These are phyloP conservation scores for Aspergillus cavernicola DNA, from an alignment of 495 filamentous ascomycete species.

Conservation along the genomic window DNA sequence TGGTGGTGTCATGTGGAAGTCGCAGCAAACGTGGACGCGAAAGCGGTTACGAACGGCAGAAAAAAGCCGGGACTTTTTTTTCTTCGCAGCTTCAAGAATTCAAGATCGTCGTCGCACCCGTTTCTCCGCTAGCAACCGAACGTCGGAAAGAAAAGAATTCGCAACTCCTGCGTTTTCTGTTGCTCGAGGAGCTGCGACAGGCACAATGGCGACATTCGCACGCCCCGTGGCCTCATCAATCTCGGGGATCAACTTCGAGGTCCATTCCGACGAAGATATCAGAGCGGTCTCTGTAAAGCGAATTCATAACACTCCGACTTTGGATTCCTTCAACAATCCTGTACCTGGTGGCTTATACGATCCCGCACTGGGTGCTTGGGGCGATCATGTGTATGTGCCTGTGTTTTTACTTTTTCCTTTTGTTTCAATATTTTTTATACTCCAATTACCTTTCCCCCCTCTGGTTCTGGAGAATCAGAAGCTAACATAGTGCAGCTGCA, in stretches of 20 bases:
- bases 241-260: conserved; percentile 82
- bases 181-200: conserved; percentile 41
- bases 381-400: conserved; percentile 66
- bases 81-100: too few relatives aligned
- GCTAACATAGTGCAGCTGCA: conserved; percentile 57
- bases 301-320: conserved; percentile 84
- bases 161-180: conserved; percentile 37
- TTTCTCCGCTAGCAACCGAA: conserved; percentile 18
- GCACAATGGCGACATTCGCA: conserved; percentile 69
- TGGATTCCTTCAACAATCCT: conserved; percentile 82
- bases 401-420: neutral
- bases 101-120: conserved; percentile 20
- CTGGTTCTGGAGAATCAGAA: neutral
- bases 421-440: neutral
- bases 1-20: conserved; percentile 13
- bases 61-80: conserved; percentile 26
- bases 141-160: conserved; percentile 18
- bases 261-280: conserved; percentile 78
- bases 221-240: conserved; percentile 84
- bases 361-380: conserved; percentile 86
- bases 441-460: neutral
- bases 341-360: conserved; percentile 89
- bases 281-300: conserved; percentile 83
- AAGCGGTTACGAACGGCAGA: conserved; percentile 23
- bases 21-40: conserved; percentile 8